Evolutionary conservation across 331 rosid genomes (phyloP).

Genomic region (Saraca asoca): DNA sequence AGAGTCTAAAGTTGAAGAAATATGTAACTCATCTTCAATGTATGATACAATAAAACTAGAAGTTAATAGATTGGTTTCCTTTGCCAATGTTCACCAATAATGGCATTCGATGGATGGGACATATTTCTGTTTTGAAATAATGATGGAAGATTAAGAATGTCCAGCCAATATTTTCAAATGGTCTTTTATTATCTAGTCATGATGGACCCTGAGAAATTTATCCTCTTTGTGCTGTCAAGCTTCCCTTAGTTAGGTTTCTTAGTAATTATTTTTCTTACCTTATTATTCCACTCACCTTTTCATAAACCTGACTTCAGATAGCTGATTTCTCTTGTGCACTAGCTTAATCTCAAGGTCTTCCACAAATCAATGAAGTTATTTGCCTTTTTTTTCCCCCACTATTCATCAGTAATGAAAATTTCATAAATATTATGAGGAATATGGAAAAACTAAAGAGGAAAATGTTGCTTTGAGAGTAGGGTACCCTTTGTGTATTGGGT

Average conservation of each 20-base stretch:
- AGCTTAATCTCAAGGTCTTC: slow-evolving; percentile 13
- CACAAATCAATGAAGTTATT: slow-evolving; percentile 1
- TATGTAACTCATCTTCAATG: not conserved
- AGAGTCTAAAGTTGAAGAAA: not conserved
- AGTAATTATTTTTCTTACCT: not conserved
- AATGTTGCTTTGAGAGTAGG: not conserved
- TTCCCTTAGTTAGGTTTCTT: not conserved
- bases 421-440: slow-evolving; percentile 8
- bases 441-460: not conserved
- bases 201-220: not conserved
- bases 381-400: slow-evolving; percentile 14
- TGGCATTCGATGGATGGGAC: slow-evolving; percentile 6
- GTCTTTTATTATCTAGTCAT: not conserved
- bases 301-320: not conserved
- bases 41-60: not conserved
- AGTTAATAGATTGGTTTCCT: not conserved
- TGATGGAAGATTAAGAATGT: not conserved
- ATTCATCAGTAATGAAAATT: not conserved
- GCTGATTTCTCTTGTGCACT: slow-evolving; percentile 12
- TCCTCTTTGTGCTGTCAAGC: not conserved
- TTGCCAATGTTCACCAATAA: slow-evolving; percentile 1
- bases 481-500: not conserved
- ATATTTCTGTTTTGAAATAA: not conserved
- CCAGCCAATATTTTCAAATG: not conserved
- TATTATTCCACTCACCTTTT: not conserved